Evolutionary conservation across 805 yeast genomes (phyloP).

Genomic region (Candida takata): DNA sequence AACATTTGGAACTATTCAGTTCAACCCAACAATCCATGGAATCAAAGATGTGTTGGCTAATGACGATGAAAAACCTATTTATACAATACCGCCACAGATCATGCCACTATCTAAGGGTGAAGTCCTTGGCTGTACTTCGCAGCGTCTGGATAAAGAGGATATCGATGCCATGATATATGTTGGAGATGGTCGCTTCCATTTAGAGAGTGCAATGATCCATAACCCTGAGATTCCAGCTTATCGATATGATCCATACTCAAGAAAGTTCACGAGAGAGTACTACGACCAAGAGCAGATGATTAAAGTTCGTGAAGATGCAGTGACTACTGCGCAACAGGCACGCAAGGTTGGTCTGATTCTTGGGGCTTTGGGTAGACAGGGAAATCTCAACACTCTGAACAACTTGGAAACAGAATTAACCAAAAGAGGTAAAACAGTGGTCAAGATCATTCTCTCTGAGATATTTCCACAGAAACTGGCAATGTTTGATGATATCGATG

Average conservation of each 20-base stretch:
- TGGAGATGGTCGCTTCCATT: slow-evolving; percentile 95
- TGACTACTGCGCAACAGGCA: slow-evolving; percentile 50
- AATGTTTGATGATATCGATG: slow-evolving; percentile 89
- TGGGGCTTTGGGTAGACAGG: slow-evolving; percentile 95
- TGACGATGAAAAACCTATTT: slow-evolving; percentile 41
- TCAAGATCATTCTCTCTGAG: slow-evolving; percentile 81
- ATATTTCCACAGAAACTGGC: slow-evolving; percentile 90
- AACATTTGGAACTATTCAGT: slow-evolving; percentile 91
- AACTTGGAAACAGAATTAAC: slow-evolving; percentile 51
- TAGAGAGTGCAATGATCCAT: slow-evolving; percentile 95
- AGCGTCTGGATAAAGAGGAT: slow-evolving; percentile 57
- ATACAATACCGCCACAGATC: slow-evolving; percentile 80
- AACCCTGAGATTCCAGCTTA: slow-evolving; percentile 89
- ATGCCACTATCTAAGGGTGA: slow-evolving; percentile 93
- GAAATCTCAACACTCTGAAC: slow-evolving; percentile 70
- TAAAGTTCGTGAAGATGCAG: slow-evolving; percentile 65
- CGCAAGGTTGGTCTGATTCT: slow-evolving; percentile 74
- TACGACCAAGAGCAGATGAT: slow-evolving; percentile 85
- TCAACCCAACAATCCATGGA: slow-evolving; percentile 88
- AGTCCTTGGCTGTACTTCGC: slow-evolving; percentile 93
- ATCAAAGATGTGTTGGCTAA: slow-evolving; percentile 53
- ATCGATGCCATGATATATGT: slow-evolving; percentile 79
- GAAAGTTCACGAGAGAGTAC: slow-evolving; percentile 82
- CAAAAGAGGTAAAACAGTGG: slow-evolving; percentile 56
- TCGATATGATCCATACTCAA: slow-evolving; percentile 90